Evolutionary conservation across 179 eudicot species (phyloP), one percentile per base, ranked within the genome.

Genomic region (Silene noctiflora): DNA sequence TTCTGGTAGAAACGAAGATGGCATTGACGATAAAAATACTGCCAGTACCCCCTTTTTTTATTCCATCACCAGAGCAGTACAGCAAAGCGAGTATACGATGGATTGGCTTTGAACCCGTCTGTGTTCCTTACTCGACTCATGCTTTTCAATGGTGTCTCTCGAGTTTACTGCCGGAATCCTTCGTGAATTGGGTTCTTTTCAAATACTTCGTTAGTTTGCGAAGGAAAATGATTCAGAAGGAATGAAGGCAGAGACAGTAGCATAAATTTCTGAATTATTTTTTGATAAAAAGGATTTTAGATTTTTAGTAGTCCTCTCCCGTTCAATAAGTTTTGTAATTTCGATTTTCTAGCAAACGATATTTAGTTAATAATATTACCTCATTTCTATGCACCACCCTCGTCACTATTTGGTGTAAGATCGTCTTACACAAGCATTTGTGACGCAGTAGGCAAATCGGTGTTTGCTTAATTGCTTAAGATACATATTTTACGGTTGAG

Each of bases 1-100:
- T 85, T 35, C 77, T 85, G 4, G 89, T 88, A 67, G 91, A 86
- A 19, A 88, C 91, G 24, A 88, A 88, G 81, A 79, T 88, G 91
- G 48, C 79, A 77, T 74, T 83, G n/a, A 75, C 84, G 66, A 81
- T 22, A 69, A 83, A 35, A 33, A 3, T 29, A 29, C 0, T 29
- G 33, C 4, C 4, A 4, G 7, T 33, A 76, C 10, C 87, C 4
- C 85, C 88, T 42, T 81, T 88, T 63, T 88, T 87, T 62, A 69
- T 87, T 64, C 87, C 91, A 10, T 78, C 91, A 20, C 81, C 91
- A 6, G 81, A 81, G 64, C 76, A 80, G 58, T 88, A 65, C 71
- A 87, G 89, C 88, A 88, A 79, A 73, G 87, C 91, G 42, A 80
- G 88, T 79, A 10, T 85, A 29, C 70, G 83, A 69, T 86, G 87